phyloP scores from a whole-genome alignment of 2,329 filamentous ascomycete species.

The Dactylellina cionopaga region DNA sequence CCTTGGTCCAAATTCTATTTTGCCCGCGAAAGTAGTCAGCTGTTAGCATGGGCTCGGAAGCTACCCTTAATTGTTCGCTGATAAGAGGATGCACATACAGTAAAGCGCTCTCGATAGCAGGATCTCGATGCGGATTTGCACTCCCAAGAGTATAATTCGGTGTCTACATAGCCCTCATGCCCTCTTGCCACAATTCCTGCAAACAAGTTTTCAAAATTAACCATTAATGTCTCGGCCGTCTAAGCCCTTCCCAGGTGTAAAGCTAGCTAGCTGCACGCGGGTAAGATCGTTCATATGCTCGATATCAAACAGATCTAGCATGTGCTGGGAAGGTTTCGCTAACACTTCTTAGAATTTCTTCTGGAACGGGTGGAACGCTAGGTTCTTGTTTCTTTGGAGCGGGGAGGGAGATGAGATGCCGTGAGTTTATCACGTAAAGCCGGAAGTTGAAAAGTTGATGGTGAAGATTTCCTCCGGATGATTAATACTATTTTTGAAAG shows the following conservation, averaged over 20 bases:
- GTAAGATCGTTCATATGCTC: slow-evolving; percentile 53
- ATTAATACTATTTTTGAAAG: not conserved
- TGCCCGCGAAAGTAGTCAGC: not conserved
- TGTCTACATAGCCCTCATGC: slow-evolving; percentile 44
- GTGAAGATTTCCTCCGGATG: slow-evolving; percentile 57
- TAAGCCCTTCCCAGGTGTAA: slow-evolving; percentile 42
- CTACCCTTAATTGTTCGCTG: too few species aligned
- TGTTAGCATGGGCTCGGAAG: not conserved
- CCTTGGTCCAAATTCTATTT: slow-evolving; percentile 7
- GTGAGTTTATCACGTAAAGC: slow-evolving; percentile 57
- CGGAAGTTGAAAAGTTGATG: slow-evolving; percentile 57
- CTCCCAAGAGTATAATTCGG: slow-evolving; percentile 50
- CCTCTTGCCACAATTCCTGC: not conserved
- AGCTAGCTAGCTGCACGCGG: slow-evolving; percentile 1
- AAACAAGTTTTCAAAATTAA: slow-evolving; percentile 1
- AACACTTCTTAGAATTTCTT: slow-evolving; percentile 49
- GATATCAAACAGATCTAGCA: slow-evolving; percentile 27
- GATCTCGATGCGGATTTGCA: slow-evolving; percentile 42
- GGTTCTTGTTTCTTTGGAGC: slow-evolving; percentile 56
- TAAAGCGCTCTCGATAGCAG: slow-evolving; percentile 53
- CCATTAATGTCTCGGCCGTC: slow-evolving; percentile 1
- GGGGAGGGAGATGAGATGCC: slow-evolving; percentile 55
- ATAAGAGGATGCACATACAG: slow-evolving; percentile 3
- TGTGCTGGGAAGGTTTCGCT: slow-evolving; percentile 36
- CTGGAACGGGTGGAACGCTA: slow-evolving; percentile 58